Percentiles rank a stretch among this genome's conserved stretches.
phyloP scores from a whole-genome alignment of 2,329 filamentous ascomycete species.

The Aureobasidium melanogenum region DNA sequence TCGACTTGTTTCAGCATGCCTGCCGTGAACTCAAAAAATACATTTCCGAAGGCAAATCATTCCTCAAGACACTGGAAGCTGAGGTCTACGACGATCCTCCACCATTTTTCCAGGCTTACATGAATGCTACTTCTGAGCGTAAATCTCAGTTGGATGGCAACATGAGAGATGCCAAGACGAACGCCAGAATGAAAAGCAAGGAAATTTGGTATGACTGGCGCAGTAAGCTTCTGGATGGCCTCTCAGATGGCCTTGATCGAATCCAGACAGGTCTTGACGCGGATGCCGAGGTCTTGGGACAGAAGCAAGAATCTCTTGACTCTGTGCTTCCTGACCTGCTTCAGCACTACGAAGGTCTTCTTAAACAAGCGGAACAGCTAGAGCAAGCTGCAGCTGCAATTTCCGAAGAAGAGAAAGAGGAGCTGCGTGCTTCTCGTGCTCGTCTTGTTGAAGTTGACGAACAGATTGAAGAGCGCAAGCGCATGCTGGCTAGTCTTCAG shows the following conservation, averaged over 20 bases:
- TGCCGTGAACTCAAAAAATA: conserved; percentile 95
- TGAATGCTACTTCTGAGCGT: conserved; percentile 73
- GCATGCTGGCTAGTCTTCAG: conserved; percentile 57
- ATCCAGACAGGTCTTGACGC: conserved; percentile 68
- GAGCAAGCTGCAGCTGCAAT: conserved; percentile 65
- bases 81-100: conserved; percentile 88
- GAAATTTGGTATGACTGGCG: conserved; percentile 98
- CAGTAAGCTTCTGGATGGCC: conserved; percentile 72
- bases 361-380: conserved; percentile 53
- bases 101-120: conserved; percentile 82
- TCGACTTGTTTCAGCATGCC: conserved; percentile 88
- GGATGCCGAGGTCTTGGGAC: conserved; percentile 58
- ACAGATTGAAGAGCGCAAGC: conserved; percentile 62
- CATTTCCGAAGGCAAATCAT: conserved; percentile 82
- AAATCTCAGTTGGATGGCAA: conserved; percentile 88
- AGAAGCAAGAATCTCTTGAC: conserved; percentile 61
- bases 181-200: conserved; percentile 82
- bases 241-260: conserved; percentile 70
- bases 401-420: conserved; percentile 70
- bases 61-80: conserved; percentile 82
- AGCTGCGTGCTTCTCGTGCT: conserved; percentile 64
- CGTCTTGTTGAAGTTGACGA: conserved; percentile 56
- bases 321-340: conserved; percentile 57
- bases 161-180: conserved; percentile 94
- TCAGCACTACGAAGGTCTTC: conserved; percentile 52